These are phyloP conservation scores for Metschnikowia baotianmanensis DNA, from an alignment of 805 yeast genomes.

Conservation along the genomic window DNA sequence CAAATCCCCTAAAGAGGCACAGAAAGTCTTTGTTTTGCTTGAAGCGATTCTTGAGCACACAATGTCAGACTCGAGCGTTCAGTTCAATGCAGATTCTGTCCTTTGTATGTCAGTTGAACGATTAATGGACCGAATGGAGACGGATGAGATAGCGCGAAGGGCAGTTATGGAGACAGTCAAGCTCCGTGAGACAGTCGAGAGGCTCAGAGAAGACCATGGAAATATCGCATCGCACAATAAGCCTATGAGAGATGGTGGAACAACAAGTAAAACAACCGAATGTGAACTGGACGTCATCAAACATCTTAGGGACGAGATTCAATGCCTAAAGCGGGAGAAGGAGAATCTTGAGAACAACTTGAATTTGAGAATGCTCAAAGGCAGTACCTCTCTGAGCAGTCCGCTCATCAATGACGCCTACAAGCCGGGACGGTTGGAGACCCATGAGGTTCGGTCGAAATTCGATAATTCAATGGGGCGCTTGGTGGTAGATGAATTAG, in stretches of 20 bases:
- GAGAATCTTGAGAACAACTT: not conserved
- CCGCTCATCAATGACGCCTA: not conserved
- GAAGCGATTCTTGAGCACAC: constrained; percentile 34
- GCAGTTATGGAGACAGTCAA: constrained; percentile 32
- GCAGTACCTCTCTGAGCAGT: no score
- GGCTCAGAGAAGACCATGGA: constrained; percentile 14
- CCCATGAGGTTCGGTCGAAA: not conserved
- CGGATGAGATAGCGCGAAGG: constrained; percentile 36
- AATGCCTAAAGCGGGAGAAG: constrained; percentile 4
- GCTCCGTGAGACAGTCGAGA: constrained; percentile 22
- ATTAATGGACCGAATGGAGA: constrained; percentile 31
- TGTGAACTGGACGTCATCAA: not conserved
- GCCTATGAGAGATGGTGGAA: not conserved
- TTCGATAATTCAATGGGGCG: not conserved
- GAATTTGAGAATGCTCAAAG: not conserved
- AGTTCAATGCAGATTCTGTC: constrained; percentile 24
- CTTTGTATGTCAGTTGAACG: constrained; percentile 33
- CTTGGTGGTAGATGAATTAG: constrained; percentile 8
- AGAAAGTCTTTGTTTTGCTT: constrained; percentile 26
- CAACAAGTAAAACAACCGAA: not conserved
- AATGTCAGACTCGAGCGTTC: constrained; percentile 25
- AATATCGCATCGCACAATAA: not conserved
- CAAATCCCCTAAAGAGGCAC: constrained; percentile 25
- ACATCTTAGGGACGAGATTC: not conserved
- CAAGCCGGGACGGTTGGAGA: not conserved